Evolutionary conservation across 2,329 filamentous ascomycete genomes (phyloP), one percentile per base, ranked within the genome.

Genomic region (Nemania diffusa): DNA sequence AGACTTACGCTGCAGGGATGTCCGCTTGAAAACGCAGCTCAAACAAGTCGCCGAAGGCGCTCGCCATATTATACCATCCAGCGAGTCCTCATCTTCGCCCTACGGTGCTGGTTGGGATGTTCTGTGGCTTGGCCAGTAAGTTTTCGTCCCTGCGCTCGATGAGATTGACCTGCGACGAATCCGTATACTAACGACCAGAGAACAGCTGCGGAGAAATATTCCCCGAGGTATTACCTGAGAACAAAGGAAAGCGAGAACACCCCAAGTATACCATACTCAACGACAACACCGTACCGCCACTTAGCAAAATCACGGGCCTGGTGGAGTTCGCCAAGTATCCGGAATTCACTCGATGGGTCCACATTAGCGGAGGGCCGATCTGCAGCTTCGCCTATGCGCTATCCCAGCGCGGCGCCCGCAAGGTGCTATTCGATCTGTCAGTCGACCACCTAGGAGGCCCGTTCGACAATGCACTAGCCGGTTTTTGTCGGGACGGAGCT

Each of bases 11-110:
- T n/a, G 40, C 58, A 69, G 64, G 69, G 80, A 81, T 65, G 74
- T 80, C 13, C 72, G 75, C 1, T 71, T 81, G 42, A 77, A 78
- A 57, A 57, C 70, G 0, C 78, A 80, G 42, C 71, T 81, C n/a
- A 71, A 73, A 20, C 69, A 73, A 51, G 69, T 79, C 22, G 75
- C 77, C 5, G 68, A 73, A 29, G 77, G 76, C 61, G 74, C 77
- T 62, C 73, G 78, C 62, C 68, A 76, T 68, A 65, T 79, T 17
- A 66, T 76, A 15, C 74, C 76, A 55, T 73, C 72, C n/a, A 57
- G 62, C 9, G 55, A 46, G 44, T 67, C 52, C 1, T 48, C 61
- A 55, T 62, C 64, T 8, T 74, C 73, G 15, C 79, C 77, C 7
- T 76, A 78, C 59, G 74, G 73, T 26, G 58, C 69, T 15, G 62